Percentiles rank a stretch among this genome's conserved stretches.
These are phyloP conservation scores for Comarum palustre DNA, from an alignment of 306 rosid species.

Conservation along the genomic window DNA sequence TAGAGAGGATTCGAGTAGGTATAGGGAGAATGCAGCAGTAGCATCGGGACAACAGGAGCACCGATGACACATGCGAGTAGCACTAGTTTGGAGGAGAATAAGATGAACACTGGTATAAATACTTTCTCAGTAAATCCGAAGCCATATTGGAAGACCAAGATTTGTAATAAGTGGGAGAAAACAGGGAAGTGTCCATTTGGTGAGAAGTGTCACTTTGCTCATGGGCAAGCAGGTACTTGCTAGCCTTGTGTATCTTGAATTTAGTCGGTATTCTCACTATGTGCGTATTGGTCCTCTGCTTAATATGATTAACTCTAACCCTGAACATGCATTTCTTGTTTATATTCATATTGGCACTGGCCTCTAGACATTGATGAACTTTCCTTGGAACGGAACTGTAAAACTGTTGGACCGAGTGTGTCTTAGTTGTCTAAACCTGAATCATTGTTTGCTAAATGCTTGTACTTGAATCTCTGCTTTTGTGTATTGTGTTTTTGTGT, in stretches of 20 bases:
- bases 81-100: conserved; percentile 41
- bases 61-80: conserved; percentile 40
- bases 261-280: conserved; percentile 11
- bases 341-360: neutral
- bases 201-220: conserved; percentile 85
- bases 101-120: conserved; percentile 35
- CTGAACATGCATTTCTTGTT: neutral
- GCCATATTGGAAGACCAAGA: conserved; percentile 78
- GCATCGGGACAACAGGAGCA: conserved; percentile 62
- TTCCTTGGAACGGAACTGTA: neutral
- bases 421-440: neutral
- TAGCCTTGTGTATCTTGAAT: conserved; percentile 12
- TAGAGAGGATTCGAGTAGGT: conserved; percentile 62
- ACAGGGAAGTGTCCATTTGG: conserved; percentile 75
- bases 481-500: neutral
- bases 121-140: conserved; percentile 30
- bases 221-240: conserved; percentile 73
- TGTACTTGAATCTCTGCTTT: neutral
- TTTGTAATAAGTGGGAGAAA: conserved; percentile 71
- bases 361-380: neutral
- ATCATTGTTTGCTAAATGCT: neutral
- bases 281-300: neutral
- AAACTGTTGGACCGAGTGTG: neutral
- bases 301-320: neutral
- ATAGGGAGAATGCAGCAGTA: conserved; percentile 74